Base-by-base conservation (phyloP, 2,329 filamentous ascomycete genomes). In the Fusarium siculi region DNA sequence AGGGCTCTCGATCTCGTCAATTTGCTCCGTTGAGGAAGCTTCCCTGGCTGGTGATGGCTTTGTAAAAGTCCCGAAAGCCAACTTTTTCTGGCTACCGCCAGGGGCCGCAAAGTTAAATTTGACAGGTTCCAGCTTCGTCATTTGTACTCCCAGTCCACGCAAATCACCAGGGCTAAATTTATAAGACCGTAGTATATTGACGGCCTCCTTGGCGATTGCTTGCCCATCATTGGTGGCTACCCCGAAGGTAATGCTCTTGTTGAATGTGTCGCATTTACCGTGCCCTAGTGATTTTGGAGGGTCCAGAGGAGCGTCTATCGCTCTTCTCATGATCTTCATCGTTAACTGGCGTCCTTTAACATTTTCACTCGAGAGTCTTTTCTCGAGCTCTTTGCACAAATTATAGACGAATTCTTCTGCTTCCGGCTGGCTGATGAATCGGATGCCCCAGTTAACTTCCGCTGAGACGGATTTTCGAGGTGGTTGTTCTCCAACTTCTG, bases 381-480 rank as follows among this genome's bases (percentile, higher is more conserved):
- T 92, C 75, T 95, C 91, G 11, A 99, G 84, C 81, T 99, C 96
- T 63, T 92, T 92, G 78, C 93, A 96, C 1, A 99, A 85, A 73
- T 93, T 96, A 69, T 90, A 85, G 36, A 98, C 88, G 80, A 99
- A 99, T 73, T 97, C 94, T 66, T 98, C 96, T 0, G 95, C 95
- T 81, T 99, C 96, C n/a, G 90, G 88, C 78, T 98, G 94, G 68
- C 89, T 97, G 74, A 96, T 90, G 79, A 99, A 99, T 10, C 96
- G 91, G 63, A 99, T 97, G 6, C 97, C 96, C 96, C 96, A 99
- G 77, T 96, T 99, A 70, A 99, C 94, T 80, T 99, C 96, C 2
- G 96, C 96, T 4, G 96, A 98, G 1, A 99, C 94, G 0, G 96
- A 98, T 79, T 98, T 99, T 60, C 96, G 91, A 21, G 94, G 86